Percentiles rank a stretch among this genome's conserved stretches.
phyloP scores from a whole-genome alignment of 2,329 filamentous ascomycete genomes.

The Epichloe aotearoae region DNA sequence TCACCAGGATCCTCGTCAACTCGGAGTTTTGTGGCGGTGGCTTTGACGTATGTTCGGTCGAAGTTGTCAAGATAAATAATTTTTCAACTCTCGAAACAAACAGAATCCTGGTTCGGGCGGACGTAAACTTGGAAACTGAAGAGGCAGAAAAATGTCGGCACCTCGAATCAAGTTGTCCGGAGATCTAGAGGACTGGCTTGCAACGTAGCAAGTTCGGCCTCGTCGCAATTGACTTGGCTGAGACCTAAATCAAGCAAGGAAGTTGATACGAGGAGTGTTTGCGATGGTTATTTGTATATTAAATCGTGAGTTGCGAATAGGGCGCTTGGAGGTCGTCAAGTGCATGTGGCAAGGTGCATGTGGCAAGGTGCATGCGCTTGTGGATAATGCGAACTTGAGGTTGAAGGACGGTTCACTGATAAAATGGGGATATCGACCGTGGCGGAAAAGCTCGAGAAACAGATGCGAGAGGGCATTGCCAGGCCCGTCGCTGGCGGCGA shows the following conservation, averaged over 20 bases:
- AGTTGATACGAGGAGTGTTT: background rate
- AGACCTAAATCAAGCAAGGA: background rate
- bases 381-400: background rate
- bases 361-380: background rate
- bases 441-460: constrained; percentile 1
- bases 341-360: background rate
- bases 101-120: background rate
- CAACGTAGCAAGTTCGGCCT: background rate
- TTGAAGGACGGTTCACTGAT: background rate
- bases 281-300: background rate
- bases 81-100: background rate
- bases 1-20: too few species aligned
- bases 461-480: constrained; percentile 3
- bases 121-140: too few species aligned
- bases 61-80: too few species aligned
- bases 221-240: background rate
- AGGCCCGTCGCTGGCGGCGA: background rate
- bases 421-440: background rate
- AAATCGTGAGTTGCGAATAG: background rate
- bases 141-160: too few species aligned
- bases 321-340: background rate
- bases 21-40: too few species aligned
- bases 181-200: background rate
- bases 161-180: background rate
- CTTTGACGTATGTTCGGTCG: too few species aligned